Evolutionary conservation across 441 rosid genomes (phyloP).

Genomic region (Erysimum pusillum): DNA sequence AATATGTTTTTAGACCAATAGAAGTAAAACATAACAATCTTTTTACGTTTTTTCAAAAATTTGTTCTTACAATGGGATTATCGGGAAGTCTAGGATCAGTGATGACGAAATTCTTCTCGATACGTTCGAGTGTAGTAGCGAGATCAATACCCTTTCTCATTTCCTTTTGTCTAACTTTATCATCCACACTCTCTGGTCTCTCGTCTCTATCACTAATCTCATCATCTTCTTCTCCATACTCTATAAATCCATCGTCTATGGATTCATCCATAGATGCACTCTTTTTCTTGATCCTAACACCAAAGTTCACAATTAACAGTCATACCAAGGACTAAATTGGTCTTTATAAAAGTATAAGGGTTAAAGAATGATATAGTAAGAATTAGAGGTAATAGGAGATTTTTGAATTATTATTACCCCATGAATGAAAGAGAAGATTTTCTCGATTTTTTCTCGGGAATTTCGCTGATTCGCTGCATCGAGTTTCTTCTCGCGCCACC

Average conservation of each 20-base stretch:
- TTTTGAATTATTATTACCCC: constrained; percentile 55
- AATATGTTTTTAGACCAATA: not conserved
- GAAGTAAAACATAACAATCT: not conserved
- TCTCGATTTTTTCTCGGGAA: constrained; percentile 73
- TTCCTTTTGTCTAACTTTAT: constrained; percentile 85
- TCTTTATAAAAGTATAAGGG: not conserved
- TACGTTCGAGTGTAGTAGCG: constrained; percentile 98
- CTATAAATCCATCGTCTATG: constrained; percentile 50
- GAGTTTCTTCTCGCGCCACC: constrained; percentile 49
- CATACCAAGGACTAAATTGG: not conserved
- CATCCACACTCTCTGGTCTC: constrained; percentile 78
- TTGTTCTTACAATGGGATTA: constrained; percentile 88
- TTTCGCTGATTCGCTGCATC: constrained; percentile 82
- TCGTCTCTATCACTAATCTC: constrained; percentile 63
- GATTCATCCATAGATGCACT: constrained; percentile 55
- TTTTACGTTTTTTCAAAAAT: not conserved
- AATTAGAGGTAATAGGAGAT: not conserved
- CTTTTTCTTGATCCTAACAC: constrained; percentile 64
- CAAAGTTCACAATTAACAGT: not conserved
- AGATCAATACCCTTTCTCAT: constrained; percentile 99
- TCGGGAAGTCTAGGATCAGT: constrained; percentile 99
- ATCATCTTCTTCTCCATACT: constrained; percentile 52
- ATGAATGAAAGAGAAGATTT: constrained; percentile 79
- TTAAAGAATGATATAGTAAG: not conserved
- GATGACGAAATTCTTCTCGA: constrained; percentile 98